Percentiles rank a stretch among this genome's conserved stretches.
Evolutionary conservation across 768 basidiomycete genomes (phyloP).

Genomic region (Suillus hirtellus): DNA sequence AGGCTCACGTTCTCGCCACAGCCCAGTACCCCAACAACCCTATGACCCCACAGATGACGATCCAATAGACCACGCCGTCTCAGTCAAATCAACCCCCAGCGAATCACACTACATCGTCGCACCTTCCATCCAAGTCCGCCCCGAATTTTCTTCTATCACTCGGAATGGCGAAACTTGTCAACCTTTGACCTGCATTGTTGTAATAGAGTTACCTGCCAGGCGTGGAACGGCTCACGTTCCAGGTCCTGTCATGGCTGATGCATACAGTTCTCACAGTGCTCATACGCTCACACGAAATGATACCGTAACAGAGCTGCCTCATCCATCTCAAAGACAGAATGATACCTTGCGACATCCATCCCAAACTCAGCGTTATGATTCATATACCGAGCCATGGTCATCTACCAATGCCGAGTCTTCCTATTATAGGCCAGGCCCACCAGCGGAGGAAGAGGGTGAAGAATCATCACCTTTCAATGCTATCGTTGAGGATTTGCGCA

Average conservation of each 20-base stretch:
- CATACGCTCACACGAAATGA: slow-evolving; percentile 25
- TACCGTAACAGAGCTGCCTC: slow-evolving; percentile 18
- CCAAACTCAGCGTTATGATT: slow-evolving; percentile 14
- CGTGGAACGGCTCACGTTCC: slow-evolving; percentile 53
- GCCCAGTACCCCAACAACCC: slow-evolving; percentile 32
- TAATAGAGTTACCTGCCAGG: slow-evolving; percentile 88
- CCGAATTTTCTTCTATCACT: slow-evolving; percentile 85
- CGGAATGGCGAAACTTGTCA: slow-evolving; percentile 71
- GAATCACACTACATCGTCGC: slow-evolving; percentile 78
- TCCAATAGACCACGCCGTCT: slow-evolving; percentile 62
- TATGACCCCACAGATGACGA: slow-evolving; percentile 86
- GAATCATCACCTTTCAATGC: slow-evolving; percentile 65
- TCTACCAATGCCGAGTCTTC: slow-evolving; percentile 32
- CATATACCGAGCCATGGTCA: slow-evolving; percentile 26
- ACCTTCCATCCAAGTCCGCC: slow-evolving; percentile 90
- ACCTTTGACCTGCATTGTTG: slow-evolving; percentile 89
- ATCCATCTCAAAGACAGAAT: slow-evolving; percentile 19
- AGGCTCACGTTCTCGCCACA: slow-evolving; percentile 36
- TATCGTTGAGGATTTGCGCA: slow-evolving; percentile 86
- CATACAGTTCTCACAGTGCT: slow-evolving; percentile 37
- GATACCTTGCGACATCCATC: slow-evolving; percentile 4
- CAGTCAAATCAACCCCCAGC: slow-evolving; percentile 47
- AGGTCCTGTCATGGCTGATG: slow-evolving; percentile 52
- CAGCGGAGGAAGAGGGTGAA: slow-evolving; percentile 48
- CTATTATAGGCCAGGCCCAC: slow-evolving; percentile 27